Evolutionary conservation across 176 grass and related monocot genomes (phyloP).

Genomic region (Aegilops tauschii): DNA sequence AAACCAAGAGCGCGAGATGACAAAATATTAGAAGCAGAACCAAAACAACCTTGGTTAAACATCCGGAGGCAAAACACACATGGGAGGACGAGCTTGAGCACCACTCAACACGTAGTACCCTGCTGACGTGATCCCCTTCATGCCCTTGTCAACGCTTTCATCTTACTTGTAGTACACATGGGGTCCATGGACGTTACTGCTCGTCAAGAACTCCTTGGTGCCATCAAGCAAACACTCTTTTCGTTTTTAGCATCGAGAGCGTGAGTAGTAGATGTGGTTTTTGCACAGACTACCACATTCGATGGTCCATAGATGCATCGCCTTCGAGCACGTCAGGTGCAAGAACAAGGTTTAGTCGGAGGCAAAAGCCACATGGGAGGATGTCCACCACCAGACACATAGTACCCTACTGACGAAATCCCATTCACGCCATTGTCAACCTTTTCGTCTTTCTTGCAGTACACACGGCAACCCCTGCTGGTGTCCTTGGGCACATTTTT

Average conservation of each 20-base stretch:
- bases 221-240: background rate
- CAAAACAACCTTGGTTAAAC: no score
- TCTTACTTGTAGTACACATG: no score
- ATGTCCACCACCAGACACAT: background rate
- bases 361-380: background rate
- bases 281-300: background rate
- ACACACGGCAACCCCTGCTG: background rate
- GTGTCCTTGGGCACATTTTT: background rate
- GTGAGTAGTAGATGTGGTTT: background rate
- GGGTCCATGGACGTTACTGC: no score
- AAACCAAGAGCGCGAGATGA: no score
- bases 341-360: background rate
- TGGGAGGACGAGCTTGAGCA: no score
- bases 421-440: background rate
- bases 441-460: background rate
- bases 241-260: background rate
- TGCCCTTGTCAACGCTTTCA: no score
- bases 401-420: background rate
- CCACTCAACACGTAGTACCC: no score
- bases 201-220: background rate
- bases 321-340: background rate
- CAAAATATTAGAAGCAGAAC: background rate
- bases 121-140: no score
- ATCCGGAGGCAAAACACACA: no score
- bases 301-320: background rate